Conservation (phyloP, 495 filamentous ascomycete species). For the Podospora pseudocomata region DNA sequence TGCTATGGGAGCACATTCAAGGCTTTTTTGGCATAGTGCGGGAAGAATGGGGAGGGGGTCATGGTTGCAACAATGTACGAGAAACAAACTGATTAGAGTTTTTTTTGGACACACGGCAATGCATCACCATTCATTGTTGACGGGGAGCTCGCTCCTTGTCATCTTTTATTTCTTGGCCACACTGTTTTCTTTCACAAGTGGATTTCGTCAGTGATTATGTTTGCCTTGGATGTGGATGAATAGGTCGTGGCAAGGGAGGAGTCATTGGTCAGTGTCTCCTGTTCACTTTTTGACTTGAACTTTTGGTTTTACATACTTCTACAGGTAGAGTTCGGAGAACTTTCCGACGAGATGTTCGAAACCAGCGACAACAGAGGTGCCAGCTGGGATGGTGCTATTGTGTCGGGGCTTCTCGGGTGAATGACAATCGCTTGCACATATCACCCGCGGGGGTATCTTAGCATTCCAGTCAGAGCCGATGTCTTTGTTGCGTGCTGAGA, state of each 20-base stretch:
- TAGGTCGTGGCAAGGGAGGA: background rate
- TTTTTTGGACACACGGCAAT: background rate
- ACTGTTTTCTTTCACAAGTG: background rate
- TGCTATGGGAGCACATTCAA: background rate
- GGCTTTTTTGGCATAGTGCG: slow-evolving; percentile 5
- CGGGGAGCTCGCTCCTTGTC: slow-evolving; percentile 10
- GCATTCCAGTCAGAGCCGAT: slow-evolving; percentile 1
- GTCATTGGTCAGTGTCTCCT: background rate
- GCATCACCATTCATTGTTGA: slow-evolving; percentile 6
- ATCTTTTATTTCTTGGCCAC: background rate
- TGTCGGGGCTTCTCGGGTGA: background rate
- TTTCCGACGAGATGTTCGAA: background rate
- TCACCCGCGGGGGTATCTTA: background rate
- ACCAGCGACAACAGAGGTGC: background rate
- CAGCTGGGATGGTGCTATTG: background rate
- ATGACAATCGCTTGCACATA: background rate
- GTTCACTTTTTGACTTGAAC: background rate
- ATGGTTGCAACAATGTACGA: slow-evolving; percentile 17
- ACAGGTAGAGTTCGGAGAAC: background rate
- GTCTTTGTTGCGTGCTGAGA: background rate
- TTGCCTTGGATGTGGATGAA: slow-evolving; percentile 1
- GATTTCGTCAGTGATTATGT: background rate
- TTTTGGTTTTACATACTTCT: background rate
- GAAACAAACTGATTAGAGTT: slow-evolving; percentile 6
- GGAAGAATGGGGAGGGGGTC: background rate